phyloP scores from a whole-genome alignment of 805 yeast species.

The Ogataea glucozyma region DNA sequence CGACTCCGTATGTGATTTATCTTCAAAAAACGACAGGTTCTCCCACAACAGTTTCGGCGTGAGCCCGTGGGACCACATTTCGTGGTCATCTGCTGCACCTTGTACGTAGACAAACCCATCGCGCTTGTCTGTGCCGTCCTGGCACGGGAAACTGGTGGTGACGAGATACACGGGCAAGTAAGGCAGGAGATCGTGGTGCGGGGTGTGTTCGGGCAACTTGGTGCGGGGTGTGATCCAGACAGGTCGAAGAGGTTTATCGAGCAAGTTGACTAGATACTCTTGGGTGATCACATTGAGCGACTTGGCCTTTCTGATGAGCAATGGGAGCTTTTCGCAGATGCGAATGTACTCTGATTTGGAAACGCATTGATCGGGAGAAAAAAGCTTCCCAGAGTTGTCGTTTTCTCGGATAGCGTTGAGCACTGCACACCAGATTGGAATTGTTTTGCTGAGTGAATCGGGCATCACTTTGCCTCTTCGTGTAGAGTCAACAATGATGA shows the following conservation, averaged over 20 bases:
- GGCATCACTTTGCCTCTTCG: slow-evolving; percentile 84
- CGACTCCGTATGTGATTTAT: slow-evolving; percentile 31
- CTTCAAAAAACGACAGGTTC: slow-evolving; percentile 29
- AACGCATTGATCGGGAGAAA: slow-evolving; percentile 54
- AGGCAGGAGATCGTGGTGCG: slow-evolving; percentile 23
- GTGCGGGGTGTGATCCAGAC: slow-evolving; percentile 67
- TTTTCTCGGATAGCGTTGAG: slow-evolving; percentile 14
- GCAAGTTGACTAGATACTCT: neutral
- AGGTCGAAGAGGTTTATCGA: slow-evolving; percentile 58
- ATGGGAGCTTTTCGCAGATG: slow-evolving; percentile 49
- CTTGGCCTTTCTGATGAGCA: slow-evolving; percentile 46
- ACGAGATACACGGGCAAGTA: slow-evolving; percentile 50
- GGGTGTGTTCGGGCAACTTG: slow-evolving; percentile 9
- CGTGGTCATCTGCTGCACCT: slow-evolving; percentile 96
- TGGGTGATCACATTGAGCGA: slow-evolving; percentile 9
- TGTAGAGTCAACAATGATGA: slow-evolving; percentile 78
- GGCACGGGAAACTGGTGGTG: slow-evolving; percentile 62
- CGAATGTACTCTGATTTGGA: slow-evolving; percentile 56
- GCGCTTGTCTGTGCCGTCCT: slow-evolving; percentile 54
- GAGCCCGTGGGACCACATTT: slow-evolving; percentile 69
- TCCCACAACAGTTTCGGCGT: slow-evolving; percentile 61
- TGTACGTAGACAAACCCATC: slow-evolving; percentile 68
- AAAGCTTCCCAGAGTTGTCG: slow-evolving; percentile 27
- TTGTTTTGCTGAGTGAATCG: slow-evolving; percentile 81
- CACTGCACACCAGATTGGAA: slow-evolving; percentile 70